These are phyloP conservation scores for Podosphaera aphanis DNA, from an alignment of 2,329 filamentous ascomycete genomes.

Conservation along the genomic window DNA sequence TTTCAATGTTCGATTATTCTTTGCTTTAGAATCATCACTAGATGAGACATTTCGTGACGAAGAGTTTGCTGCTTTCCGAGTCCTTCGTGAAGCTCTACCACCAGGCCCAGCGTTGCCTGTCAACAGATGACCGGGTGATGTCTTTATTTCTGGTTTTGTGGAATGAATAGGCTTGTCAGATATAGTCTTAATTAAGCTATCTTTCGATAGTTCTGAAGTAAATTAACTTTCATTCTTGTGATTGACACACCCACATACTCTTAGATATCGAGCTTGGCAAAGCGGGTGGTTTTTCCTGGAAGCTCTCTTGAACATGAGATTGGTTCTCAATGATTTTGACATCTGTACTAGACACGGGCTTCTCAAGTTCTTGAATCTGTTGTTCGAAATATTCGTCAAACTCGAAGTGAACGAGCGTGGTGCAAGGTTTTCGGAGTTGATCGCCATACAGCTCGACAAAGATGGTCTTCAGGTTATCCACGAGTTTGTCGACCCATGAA, in stretches of 20 bases:
- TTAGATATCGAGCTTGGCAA: slow-evolving; percentile 17
- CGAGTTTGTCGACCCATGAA: slow-evolving; percentile 87
- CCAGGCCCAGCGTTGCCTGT: slow-evolving; percentile 53
- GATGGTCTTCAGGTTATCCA: slow-evolving; percentile 82
- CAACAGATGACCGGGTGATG: slow-evolving; percentile 46
- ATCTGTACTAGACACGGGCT: slow-evolving; percentile 20
- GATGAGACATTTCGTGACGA: slow-evolving; percentile 45
- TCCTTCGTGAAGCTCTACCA: slow-evolving; percentile 56
- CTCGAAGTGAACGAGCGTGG: slow-evolving; percentile 54
- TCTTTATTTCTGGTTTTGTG: slow-evolving; percentile 46
- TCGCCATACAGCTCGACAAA: slow-evolving; percentile 80
- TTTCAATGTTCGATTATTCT: slow-evolving; percentile 30
- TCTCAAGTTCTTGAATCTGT: slow-evolving; percentile 62
- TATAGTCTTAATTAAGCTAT: slow-evolving; percentile 12
- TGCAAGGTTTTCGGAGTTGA: slow-evolving; percentile 60
- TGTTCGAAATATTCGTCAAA: slow-evolving; percentile 93
- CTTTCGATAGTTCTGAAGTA: slow-evolving; percentile 10
- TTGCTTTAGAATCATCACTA: slow-evolving; percentile 50
- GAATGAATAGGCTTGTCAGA: slow-evolving; percentile 40
- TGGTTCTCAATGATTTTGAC: slow-evolving; percentile 8
- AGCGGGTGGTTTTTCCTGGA: slow-evolving; percentile 26
- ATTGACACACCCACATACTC: slow-evolving; percentile 5
- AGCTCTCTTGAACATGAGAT: slow-evolving; percentile 2
- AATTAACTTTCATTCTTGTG: slow-evolving; percentile 1
- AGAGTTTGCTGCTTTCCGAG: slow-evolving; percentile 43